Evolutionary conservation across 208 protist genomes (phyloP), one percentile per base, ranked within the genome.

Genomic region (Leishmania martiniquensis): DNA sequence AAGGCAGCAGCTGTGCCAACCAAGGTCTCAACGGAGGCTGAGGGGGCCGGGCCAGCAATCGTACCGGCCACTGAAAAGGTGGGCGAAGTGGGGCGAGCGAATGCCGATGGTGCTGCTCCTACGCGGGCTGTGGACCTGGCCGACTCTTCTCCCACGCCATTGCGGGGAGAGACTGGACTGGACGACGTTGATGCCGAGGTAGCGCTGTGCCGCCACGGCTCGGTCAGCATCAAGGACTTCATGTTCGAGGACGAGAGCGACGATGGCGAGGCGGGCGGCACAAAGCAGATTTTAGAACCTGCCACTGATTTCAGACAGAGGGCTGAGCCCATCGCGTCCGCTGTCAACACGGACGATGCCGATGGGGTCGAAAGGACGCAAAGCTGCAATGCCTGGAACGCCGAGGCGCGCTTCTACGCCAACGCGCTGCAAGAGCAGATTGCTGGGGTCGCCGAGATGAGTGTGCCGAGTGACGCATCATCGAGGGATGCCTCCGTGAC

Each of bases 391-490:
- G 17, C 45, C 55, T 52, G 49, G 29, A 77, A 77, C 69, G 66
- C 79, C 4, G 79, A 78, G 62, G 79, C 77, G 12, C 77, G 81
- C 52, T 89, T 89, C 63, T 89, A 86, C 68, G 60, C 79, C 60
- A 84, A 81, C 76, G 85, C 73, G n/a, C 81, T 89, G 73, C 75
- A 83, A 69, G 85, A 86, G 76, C 85, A 85, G 75, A 65, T 80
- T 49, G 77, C 76, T 10, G 77, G 74, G 47, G 75, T 79, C 47
- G 72, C 63, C 12, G 81, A 85, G 62, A 75, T 82, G 76, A 81
- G 63, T 10, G 75, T 76, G 34, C 34, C 55, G 44, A 70, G 69
- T 37, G 63, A 51, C 32, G 25, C 68, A n/a, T n/a, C 77, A 39
- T 79, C 78, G 9, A 59, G 75, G 44, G 55, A 1, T 51, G 25